phyloP scores from a whole-genome alignment of 768 basidiomycete species.

The Nidularia pulvinata region DNA sequence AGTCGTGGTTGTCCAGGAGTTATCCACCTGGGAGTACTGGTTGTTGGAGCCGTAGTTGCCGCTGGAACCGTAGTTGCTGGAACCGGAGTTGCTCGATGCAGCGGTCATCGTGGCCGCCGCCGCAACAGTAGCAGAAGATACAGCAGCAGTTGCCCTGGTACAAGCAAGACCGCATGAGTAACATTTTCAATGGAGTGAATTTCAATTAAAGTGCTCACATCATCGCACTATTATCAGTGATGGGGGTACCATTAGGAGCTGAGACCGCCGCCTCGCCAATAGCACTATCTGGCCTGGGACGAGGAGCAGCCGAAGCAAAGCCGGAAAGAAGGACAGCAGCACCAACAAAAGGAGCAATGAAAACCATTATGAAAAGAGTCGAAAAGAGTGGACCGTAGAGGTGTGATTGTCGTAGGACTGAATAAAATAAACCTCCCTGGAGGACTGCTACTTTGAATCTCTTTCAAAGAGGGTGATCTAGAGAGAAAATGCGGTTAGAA shows the following conservation, averaged over 20 bases:
- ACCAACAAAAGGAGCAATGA: constrained; percentile 51
- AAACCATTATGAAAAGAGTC: constrained; percentile 58
- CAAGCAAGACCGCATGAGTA: constrained; percentile 3
- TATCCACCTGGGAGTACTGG: not conserved
- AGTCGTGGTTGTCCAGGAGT: constrained; percentile 3
- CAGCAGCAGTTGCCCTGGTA: constrained; percentile 13
- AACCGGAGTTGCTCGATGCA: constrained; percentile 8
- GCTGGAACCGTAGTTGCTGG: constrained; percentile 13
- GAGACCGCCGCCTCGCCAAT: constrained; percentile 38
- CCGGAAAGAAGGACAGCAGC: constrained; percentile 53
- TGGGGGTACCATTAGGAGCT: constrained; percentile 41
- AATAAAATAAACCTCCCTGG: constrained; percentile 59
- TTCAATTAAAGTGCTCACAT: constrained; percentile 17
- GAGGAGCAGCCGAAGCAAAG: constrained; percentile 46
- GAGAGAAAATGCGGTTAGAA: constrained; percentile 2
- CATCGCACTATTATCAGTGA: constrained; percentile 35
- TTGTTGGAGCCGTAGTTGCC: constrained; percentile 8
- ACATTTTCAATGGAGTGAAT: not conserved
- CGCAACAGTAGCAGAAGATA: constrained; percentile 7
- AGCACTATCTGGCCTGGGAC: constrained; percentile 32
- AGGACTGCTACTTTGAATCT: constrained; percentile 53
- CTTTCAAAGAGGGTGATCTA: constrained; percentile 79
- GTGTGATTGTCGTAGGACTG: constrained; percentile 35
- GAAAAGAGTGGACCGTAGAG: constrained; percentile 42
- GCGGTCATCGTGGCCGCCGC: constrained; percentile 9